Evolutionary conservation across 208 protist genomes (phyloP).

Genomic region (Crithidia thermophila): DNA sequence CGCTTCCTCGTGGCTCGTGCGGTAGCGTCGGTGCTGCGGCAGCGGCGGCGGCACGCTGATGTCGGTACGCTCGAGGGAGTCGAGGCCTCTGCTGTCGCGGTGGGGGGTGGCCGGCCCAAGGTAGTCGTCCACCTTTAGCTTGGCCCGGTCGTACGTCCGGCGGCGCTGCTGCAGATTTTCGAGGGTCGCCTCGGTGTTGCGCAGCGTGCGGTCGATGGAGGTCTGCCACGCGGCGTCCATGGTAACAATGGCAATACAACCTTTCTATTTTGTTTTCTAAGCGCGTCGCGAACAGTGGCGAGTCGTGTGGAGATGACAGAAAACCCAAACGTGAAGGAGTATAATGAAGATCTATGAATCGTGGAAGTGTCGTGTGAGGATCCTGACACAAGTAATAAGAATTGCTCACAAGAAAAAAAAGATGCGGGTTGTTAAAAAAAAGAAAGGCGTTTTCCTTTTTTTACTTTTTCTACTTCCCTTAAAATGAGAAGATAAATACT

Average conservation of each 20-base stretch:
- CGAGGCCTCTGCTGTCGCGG: background rate
- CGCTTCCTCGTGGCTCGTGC: background rate
- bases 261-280: background rate
- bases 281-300: no score
- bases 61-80: slow-evolving; percentile 19
- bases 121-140: slow-evolving; percentile 30
- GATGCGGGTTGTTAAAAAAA: no score
- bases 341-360: no score
- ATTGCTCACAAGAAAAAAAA: no score
- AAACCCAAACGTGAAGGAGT: no score
- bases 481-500: no score
- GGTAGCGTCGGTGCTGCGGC: slow-evolving; percentile 39
- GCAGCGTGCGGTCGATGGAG: slow-evolving; percentile 50
- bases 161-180: slow-evolving; percentile 52
- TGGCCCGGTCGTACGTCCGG: slow-evolving; percentile 34
- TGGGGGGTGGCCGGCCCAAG: slow-evolving; percentile 17
- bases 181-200: slow-evolving; percentile 49
- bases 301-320: no score
- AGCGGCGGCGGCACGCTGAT: slow-evolving; percentile 38
- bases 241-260: background rate
- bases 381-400: no score
- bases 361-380: no score
- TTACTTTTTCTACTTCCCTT: no score
- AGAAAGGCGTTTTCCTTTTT: no score
- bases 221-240: slow-evolving; percentile 34